Evolutionary conservation across 2,329 filamentous ascomycete genomes (phyloP), one percentile per base, ranked within the genome.

Genomic region (Aureobasidium pullulans): DNA sequence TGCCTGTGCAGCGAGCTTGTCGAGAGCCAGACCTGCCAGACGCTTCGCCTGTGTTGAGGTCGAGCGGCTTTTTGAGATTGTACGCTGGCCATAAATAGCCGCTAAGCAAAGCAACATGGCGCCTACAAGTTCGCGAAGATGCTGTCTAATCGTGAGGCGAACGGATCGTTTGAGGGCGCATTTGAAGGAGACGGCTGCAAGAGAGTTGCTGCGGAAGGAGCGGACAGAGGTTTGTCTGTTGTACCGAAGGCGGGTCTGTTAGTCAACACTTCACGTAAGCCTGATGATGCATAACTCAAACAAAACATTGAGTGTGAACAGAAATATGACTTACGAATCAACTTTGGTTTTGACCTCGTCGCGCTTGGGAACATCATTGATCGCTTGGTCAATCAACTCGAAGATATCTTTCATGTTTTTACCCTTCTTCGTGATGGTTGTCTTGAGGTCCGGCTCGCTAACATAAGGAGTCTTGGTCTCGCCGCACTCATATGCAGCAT

Each of bases 321-420:
- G 62, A 57, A 49, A 62, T 52, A 46, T 48, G 64, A 78, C 83
- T 83, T 81, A 86, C 84, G 77, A 77, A 69, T 84, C 78, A 46
- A 76, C 76, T 44, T 74, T 78, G 65, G 76, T 78, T 19, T 81
- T 72, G 44, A 87, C 73, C 70, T 88, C 85, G 47, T 88, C 84
- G 54, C 81, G 77, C 19, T 75, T 74, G 40, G 80, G 80, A 56
- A 92, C 83, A 66, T 92, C 89, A 16, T 85, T 86, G 60, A 92
- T 82, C 2, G 89, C 89, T 62, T 83, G 83, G 31, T 79, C 77
- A 84, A 89, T 94, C 7, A 99, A 82, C 60, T 96, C 90, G 65
- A 97, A 90, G 68, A 99, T 96, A 70, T 97, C 93, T 43, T 88
- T 81, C 68, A 91, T 86, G 64, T 82, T 89, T 83, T 96, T 93